These are phyloP conservation scores for Cystobasidium ongulense DNA, from an alignment of 768 basidiomycete species.

Conservation along the genomic window DNA sequence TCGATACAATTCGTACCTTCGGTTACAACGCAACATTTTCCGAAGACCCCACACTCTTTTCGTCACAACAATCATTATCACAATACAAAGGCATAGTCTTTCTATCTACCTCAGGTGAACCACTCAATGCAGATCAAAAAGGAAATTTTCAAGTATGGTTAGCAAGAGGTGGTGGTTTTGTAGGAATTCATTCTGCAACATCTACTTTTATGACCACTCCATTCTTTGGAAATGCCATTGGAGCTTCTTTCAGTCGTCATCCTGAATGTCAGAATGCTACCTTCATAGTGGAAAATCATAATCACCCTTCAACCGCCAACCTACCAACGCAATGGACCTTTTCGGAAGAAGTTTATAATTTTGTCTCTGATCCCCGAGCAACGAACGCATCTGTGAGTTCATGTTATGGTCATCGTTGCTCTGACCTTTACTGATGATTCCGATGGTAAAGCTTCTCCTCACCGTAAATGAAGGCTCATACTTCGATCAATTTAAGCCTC, in stretches of 20 bases:
- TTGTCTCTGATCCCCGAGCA: conserved; percentile 17
- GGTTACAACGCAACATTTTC: conserved; percentile 16
- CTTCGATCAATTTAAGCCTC: neutral
- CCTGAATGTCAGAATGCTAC: conserved; percentile 25
- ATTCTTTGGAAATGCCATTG: conserved; percentile 21
- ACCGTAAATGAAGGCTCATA: conserved; percentile 16
- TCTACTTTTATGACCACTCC: neutral
- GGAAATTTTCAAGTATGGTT: conserved; percentile 8
- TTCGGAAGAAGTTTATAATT: conserved; percentile 25
- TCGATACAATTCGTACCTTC: neutral
- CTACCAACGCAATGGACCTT: conserved; percentile 16
- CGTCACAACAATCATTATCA: conserved; percentile 32
- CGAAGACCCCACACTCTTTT: conserved; percentile 4
- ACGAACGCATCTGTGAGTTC: conserved; percentile 6
- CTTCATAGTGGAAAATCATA: neutral
- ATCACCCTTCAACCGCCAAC: conserved; percentile 5
- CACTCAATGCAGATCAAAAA: conserved; percentile 9
- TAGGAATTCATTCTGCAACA: conserved; percentile 27
- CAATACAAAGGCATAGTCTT: neutral
- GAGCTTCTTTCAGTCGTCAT: conserved; percentile 21
- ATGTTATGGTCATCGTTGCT: neutral
- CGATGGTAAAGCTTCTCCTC: neutral
- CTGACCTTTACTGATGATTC: neutral
- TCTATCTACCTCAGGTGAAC: conserved; percentile 4
- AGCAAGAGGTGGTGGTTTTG: conserved; percentile 12